These are phyloP conservation scores for Neurospora sp. DNA, from an alignment of 495 filamentous ascomycete genomes.

Conservation along the genomic window DNA sequence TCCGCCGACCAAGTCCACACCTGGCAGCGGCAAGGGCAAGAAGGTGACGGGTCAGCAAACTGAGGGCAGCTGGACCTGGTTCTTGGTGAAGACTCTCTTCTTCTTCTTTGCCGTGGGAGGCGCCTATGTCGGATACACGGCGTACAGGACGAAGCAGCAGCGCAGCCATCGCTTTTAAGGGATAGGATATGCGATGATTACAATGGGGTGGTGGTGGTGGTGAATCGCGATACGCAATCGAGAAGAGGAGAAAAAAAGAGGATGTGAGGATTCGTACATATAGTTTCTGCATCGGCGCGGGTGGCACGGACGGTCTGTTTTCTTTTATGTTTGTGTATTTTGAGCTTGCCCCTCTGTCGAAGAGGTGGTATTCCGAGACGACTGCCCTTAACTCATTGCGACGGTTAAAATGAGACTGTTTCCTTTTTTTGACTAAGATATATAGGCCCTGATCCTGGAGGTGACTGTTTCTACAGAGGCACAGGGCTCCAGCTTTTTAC, in stretches of 20 bases:
- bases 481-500: not conserved
- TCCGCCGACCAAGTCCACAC: slow-evolving; percentile 32
- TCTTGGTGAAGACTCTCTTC: slow-evolving; percentile 74
- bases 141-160: slow-evolving; percentile 60
- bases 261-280: not conserved
- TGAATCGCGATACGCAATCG: slow-evolving; percentile 3
- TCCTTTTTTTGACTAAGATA: not conserved
- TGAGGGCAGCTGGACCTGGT: slow-evolving; percentile 80
- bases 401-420: not conserved
- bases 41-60: slow-evolving; percentile 17
- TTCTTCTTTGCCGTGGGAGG: slow-evolving; percentile 61
- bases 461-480: not conserved
- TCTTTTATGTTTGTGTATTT: not conserved
- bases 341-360: not conserved
- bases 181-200: not conserved
- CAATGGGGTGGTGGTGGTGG: not conserved
- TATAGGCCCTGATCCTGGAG: not conserved
- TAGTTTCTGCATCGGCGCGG: not conserved
- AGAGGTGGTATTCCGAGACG: not conserved
- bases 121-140: slow-evolving; percentile 74
- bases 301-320: not conserved
- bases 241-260: slow-evolving; percentile 1
- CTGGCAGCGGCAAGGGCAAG: slow-evolving; percentile 31
- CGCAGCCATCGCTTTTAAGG: slow-evolving; percentile 69
- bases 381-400: not conserved